Conservation (phyloP, 352 stramenopile species). For the Phytopythium helicoides region DNA sequence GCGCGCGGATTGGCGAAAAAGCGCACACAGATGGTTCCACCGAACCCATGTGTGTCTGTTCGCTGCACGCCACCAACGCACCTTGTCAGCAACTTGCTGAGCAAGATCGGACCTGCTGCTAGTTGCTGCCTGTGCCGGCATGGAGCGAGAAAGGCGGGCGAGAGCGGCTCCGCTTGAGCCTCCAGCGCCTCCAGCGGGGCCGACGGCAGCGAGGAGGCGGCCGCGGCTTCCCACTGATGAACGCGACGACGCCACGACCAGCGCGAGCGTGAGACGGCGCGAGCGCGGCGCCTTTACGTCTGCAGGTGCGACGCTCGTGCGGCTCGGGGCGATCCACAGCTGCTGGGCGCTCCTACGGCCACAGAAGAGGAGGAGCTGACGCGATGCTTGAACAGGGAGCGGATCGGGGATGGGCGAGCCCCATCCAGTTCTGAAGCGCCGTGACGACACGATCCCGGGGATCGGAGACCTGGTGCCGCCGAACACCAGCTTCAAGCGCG, state of each 20-base stretch:
- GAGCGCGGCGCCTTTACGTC: constrained; percentile 5
- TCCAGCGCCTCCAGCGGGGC: no score
- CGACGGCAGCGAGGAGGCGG: no score
- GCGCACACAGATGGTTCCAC: constrained; percentile 1
- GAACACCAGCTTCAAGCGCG: background rate
- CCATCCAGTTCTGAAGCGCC: no score
- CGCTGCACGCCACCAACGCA: background rate
- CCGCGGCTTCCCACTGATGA: background rate
- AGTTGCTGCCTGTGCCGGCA: no score
- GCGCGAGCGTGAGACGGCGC: constrained; percentile 5
- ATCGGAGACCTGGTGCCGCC: no score
- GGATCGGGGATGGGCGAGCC: background rate
- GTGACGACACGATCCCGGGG: no score
- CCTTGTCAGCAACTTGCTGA: background rate
- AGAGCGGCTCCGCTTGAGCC: no score
- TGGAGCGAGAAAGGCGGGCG: no score
- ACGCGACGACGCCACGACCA: background rate
- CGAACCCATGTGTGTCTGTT: background rate
- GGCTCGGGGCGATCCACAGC: background rate
- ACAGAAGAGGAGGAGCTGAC: no score
- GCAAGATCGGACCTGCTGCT: no score
- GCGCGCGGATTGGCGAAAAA: background rate
- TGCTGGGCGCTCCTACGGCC: no score
- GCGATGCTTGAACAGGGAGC: no score
- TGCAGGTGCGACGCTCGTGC: background rate